A percentile compares a stretch with the other conserved stretches of the same genome.
Evolutionary conservation across 2,329 filamentous ascomycete species (phyloP).

Genomic region (Tolypocladium amazonense): DNA sequence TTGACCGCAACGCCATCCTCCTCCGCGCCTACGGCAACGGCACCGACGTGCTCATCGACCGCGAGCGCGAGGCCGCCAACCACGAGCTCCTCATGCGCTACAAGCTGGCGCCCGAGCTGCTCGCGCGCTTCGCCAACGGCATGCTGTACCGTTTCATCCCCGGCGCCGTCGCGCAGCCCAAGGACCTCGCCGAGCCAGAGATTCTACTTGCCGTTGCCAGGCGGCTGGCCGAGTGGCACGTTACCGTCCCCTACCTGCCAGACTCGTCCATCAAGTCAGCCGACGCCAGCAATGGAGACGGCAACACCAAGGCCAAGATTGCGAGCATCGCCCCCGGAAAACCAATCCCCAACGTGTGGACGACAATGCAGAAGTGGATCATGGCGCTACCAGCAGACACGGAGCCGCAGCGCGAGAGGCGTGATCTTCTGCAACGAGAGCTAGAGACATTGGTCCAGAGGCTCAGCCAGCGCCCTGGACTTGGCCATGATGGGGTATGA

Average conservation of each 20-base stretch:
- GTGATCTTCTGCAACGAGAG: slow-evolving; percentile 62
- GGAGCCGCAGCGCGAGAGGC: slow-evolving; percentile 55
- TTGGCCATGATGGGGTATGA: slow-evolving; percentile 64
- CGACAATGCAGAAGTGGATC: slow-evolving; percentile 94
- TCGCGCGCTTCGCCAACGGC: slow-evolving; percentile 91
- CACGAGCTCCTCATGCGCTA: slow-evolving; percentile 81
- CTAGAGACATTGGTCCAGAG: slow-evolving; percentile 57
- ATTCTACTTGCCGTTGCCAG: slow-evolving; percentile 78
- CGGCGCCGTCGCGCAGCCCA: slow-evolving; percentile 68
- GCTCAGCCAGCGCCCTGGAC: slow-evolving; percentile 65
- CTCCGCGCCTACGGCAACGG: slow-evolving; percentile 90
- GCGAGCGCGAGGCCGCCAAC: slow-evolving; percentile 68
- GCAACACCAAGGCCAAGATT: slow-evolving; percentile 28
- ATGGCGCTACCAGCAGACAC: slow-evolving; percentile 68
- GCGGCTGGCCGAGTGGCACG: slow-evolving; percentile 89
- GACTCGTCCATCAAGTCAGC: slow-evolving; percentile 10
- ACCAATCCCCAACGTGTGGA: slow-evolving; percentile 82
- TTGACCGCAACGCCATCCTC: slow-evolving; percentile 77
- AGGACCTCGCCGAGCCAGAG: slow-evolving; percentile 64
- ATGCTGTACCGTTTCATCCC: slow-evolving; percentile 88
- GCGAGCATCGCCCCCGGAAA: slow-evolving; percentile 51
- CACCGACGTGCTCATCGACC: slow-evolving; percentile 91
- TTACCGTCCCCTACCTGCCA: slow-evolving; percentile 49
- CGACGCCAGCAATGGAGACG: slow-evolving; percentile 21
- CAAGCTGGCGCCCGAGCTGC: slow-evolving; percentile 72